Percentiles rank a stretch among this genome's conserved stretches.
These are phyloP conservation scores for Aphanomyces astaci DNA, from an alignment of 352 stramenopile genomes.

Conservation along the genomic window DNA sequence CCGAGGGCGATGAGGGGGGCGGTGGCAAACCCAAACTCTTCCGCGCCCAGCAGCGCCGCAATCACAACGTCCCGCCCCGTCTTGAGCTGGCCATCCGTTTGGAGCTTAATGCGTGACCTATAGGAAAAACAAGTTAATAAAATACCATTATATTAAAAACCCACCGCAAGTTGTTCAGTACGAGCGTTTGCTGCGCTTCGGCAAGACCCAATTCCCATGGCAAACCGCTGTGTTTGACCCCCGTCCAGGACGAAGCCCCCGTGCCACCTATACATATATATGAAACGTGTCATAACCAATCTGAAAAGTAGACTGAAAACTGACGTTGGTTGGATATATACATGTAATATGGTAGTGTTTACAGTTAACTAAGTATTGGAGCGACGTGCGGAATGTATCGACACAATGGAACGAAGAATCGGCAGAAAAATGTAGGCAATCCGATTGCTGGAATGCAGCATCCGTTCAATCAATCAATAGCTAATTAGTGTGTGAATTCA, in stretches of 20 bases:
- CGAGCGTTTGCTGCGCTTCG: conserved; percentile 94
- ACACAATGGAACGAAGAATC: no score
- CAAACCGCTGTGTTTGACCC: conserved; percentile 90
- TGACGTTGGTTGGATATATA: no score
- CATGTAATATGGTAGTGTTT: no score
- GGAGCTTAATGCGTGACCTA: conserved; percentile 81
- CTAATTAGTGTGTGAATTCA: no score
- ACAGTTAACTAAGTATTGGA: no score
- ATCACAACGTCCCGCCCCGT: conserved; percentile 90
- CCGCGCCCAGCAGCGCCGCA: conserved; percentile 89
- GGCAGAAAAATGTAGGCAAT: conserved; percentile 5
- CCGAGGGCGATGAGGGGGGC: conserved; percentile 92
- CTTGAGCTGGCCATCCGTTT: conserved; percentile 95
- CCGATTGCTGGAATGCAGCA: no score
- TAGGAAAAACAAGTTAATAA: background rate
- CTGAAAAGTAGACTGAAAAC: no score
- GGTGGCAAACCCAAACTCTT: conserved; percentile 95
- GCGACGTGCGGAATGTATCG: no score
- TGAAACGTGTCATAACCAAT: no score
- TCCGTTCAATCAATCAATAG: no score
- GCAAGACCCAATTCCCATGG: conserved; percentile 95
- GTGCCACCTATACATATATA: no score
- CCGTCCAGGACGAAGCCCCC: conserved; percentile 91
- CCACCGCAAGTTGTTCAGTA: conserved; percentile 91
- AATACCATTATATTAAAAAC: background rate